Evolutionary conservation across 495 filamentous ascomycete genomes (phyloP).

Genomic region (Xylaria venustula): DNA sequence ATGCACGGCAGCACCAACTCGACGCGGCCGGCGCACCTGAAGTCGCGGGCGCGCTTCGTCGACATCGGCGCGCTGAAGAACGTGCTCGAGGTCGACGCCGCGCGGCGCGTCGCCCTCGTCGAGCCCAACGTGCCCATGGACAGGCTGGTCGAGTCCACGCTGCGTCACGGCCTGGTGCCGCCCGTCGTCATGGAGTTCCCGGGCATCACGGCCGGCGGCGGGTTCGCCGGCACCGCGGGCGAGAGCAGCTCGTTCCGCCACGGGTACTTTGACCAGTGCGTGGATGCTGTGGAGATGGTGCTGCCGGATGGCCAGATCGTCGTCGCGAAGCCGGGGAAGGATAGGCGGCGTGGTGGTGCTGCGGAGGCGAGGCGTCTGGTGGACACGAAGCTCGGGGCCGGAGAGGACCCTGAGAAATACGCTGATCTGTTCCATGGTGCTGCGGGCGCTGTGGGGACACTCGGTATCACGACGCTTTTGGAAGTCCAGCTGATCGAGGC

Average conservation of each 20-base stretch:
- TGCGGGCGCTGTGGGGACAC: constrained; percentile 55
- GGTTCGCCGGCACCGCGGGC: constrained; percentile 60
- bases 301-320: constrained; percentile 55
- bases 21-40: constrained; percentile 52
- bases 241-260: constrained; percentile 59
- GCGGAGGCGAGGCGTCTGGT: constrained; percentile 12
- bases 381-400: constrained; percentile 25
- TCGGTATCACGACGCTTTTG: constrained; percentile 56
- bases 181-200: constrained; percentile 63
- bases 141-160: constrained; percentile 51
- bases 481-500: constrained; percentile 55
- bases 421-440: constrained; percentile 55
- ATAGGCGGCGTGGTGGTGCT: constrained; percentile 21
- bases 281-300: constrained; percentile 59
- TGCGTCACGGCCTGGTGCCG: constrained; percentile 53
- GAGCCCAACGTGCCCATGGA: constrained; percentile 70
- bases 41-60: constrained; percentile 28
- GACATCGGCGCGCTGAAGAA: constrained; percentile 41
- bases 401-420: constrained; percentile 28
- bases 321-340: constrained; percentile 18
- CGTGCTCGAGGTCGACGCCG: constrained; percentile 41
- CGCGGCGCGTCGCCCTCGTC: constrained; percentile 46
- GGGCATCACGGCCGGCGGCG: constrained; percentile 63
- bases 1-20: constrained; percentile 76
- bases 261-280: constrained; percentile 58